Evolutionary conservation across 2,329 filamentous ascomycete genomes (phyloP), one percentile per base, ranked within the genome.

Genomic region (Phialophora chinensis): DNA sequence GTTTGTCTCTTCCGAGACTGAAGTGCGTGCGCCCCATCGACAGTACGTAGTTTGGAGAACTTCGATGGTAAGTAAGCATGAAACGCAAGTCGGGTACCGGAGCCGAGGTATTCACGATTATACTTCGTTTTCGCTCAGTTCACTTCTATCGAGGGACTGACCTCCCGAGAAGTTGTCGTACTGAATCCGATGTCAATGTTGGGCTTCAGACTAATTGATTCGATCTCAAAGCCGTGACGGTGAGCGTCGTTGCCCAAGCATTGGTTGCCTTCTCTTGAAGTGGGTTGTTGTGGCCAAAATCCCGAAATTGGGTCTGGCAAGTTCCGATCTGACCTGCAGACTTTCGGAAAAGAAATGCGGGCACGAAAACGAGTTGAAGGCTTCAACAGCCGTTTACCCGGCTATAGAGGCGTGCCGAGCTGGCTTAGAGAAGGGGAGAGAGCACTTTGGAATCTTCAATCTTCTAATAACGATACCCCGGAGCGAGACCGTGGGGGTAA

Each of bases 281-380:
- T 52, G 49, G 49, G 6, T 52, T 27, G 49, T 20, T 27, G 11
- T 52, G 23, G 49, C 49, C 25, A 25, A 23, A 52, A 29, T 23
- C 3, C 20, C 20, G 49, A 52, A 7, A 52, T 52, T 52, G 25
- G 44, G 2, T 27, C 49, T 52, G 49, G 49, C 49, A 52, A 52
- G 11, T 52, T 52, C 49, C 49, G 49, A 52, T 52, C 49, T 27
- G 49, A 52, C 49, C 27, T 29, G 20, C 49, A 52, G 38, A n/a
- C 38, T 52, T 1, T 52, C 49, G 49, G 49, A 52, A 52, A 12
- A 52, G n/a, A 52, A 52, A 4, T 27, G 49, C 14, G 49, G 49
- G 49, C 49, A 52, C 49, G 49, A 52, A 14, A 27, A 27, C 49
- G 49, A 52, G 6, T 25, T 27, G 17, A 23, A 17, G 20, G 17